These are phyloP conservation scores for Hypomyces rosellus DNA, from an alignment of 2,329 filamentous ascomycete genomes.

Conservation along the genomic window DNA sequence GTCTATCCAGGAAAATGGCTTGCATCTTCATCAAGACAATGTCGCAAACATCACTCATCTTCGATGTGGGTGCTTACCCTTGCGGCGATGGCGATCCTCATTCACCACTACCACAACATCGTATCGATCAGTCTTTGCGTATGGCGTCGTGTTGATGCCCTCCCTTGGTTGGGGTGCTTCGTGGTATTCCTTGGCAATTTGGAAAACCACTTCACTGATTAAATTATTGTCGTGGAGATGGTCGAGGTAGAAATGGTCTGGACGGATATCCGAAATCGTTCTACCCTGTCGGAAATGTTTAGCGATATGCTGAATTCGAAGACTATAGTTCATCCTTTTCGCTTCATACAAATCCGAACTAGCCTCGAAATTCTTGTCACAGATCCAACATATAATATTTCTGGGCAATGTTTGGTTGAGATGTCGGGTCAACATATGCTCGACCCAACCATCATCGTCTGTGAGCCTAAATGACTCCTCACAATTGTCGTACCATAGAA, in stretches of 20 bases:
- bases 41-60: no score
- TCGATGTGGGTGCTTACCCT: no score
- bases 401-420: slow-evolving; percentile 28
- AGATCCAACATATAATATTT: slow-evolving; percentile 44
- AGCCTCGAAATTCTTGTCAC: slow-evolving; percentile 31
- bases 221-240: slow-evolving; percentile 26
- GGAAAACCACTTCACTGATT: slow-evolving; percentile 22
- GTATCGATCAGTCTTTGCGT: background rate
- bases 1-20: no score
- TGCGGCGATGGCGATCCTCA: background rate
- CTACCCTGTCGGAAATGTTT: slow-evolving; percentile 33
- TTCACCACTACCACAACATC: no score
- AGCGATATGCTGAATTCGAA: slow-evolving; percentile 45
- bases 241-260: slow-evolving; percentile 35
- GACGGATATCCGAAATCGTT: slow-evolving; percentile 22
- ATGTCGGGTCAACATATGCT: slow-evolving; percentile 37
- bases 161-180: slow-evolving; percentile 8
- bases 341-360: slow-evolving; percentile 1
- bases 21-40: no score
- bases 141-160: slow-evolving; percentile 2
- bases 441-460: slow-evolving; percentile 37
- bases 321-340: slow-evolving; percentile 23
- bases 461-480: slow-evolving; percentile 28
- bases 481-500: slow-evolving; percentile 33
- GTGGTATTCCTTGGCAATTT: slow-evolving; percentile 4